Percentiles rank a stretch among this genome's conserved stretches.
These are phyloP conservation scores for Podila horticola DNA, from an alignment of 192 early-diverging fungal genomes.

Conservation along the genomic window DNA sequence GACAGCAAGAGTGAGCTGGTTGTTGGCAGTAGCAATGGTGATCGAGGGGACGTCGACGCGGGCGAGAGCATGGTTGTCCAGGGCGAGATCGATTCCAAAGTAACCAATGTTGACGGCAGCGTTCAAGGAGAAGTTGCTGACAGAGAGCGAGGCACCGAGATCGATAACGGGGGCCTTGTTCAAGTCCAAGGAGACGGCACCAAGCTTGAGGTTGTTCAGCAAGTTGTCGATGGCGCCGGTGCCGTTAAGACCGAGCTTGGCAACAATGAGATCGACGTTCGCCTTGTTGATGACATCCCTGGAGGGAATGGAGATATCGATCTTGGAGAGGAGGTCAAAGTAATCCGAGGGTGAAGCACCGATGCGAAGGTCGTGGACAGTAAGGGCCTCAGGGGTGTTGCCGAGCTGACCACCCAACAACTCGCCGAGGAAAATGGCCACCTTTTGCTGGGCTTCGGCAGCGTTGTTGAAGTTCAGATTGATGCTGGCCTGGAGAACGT, in stretches of 20 bases:
- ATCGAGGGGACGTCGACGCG: constrained; percentile 46
- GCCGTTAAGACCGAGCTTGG: constrained; percentile 22
- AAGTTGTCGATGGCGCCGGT: constrained; percentile 15
- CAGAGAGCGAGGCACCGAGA: constrained; percentile 32
- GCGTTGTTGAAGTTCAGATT: constrained; percentile 47
- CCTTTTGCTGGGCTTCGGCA: constrained; percentile 27
- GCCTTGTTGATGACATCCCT: constrained; percentile 36
- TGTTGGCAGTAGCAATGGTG: constrained; percentile 42
- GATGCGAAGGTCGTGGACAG: constrained; percentile 44
- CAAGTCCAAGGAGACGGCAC: constrained; percentile 39
- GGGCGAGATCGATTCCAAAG: constrained; percentile 47
- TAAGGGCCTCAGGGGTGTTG: constrained; percentile 40
- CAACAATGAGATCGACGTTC: constrained; percentile 19
- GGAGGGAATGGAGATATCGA: constrained; percentile 45
- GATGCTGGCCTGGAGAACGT: constrained; percentile 35
- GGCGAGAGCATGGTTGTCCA: constrained; percentile 34
- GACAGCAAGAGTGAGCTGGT: constrained; percentile 31
- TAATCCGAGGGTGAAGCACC: constrained; percentile 48
- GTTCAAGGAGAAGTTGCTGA: constrained; percentile 42
- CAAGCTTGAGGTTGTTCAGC: constrained; percentile 38
- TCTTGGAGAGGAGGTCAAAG: constrained; percentile 47
- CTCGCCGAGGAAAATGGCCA: constrained; percentile 38
- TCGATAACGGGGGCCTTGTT: constrained; percentile 48
- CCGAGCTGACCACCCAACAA: constrained; percentile 40
- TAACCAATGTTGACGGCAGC: constrained; percentile 52